These are phyloP conservation scores for Beverwykella pulmonaria DNA, from an alignment of 495 filamentous ascomycete genomes.

Conservation along the genomic window DNA sequence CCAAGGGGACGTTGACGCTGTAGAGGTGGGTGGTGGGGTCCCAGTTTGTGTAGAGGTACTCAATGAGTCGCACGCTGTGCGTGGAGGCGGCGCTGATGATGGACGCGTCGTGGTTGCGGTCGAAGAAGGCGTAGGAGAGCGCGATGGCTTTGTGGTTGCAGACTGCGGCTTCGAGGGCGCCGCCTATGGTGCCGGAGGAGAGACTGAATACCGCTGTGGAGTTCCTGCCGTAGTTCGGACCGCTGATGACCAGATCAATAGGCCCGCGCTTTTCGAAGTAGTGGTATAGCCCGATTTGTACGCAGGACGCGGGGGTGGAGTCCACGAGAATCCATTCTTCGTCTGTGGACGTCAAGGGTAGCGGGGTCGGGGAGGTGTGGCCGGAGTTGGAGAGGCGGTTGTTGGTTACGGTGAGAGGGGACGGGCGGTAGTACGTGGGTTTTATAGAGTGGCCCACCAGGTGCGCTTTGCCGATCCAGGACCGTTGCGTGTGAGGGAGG, in stretches of 20 bases:
- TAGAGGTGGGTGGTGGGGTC: slow-evolving; percentile 75
- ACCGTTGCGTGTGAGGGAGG: slow-evolving; percentile 86
- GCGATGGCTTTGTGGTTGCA: slow-evolving; percentile 78
- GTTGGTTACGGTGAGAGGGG: slow-evolving; percentile 51
- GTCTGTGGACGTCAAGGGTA: slow-evolving; percentile 54
- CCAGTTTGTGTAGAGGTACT: slow-evolving; percentile 78
- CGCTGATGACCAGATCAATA: slow-evolving; percentile 83
- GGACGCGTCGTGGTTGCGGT: slow-evolving; percentile 72
- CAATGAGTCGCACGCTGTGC: slow-evolving; percentile 71
- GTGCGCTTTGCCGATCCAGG: slow-evolving; percentile 98
- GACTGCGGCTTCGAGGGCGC: slow-evolving; percentile 88
- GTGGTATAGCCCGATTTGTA: slow-evolving; percentile 85
- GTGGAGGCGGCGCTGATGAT: slow-evolving; percentile 74
- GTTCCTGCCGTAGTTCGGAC: slow-evolving; percentile 95
- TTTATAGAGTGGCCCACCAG: slow-evolving; percentile 82
- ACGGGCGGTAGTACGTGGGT: slow-evolving; percentile 83
- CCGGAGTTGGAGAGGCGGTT: slow-evolving; percentile 64
- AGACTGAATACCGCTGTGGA: slow-evolving; percentile 90
- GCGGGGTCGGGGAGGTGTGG: slow-evolving; percentile 60
- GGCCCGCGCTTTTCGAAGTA: slow-evolving; percentile 78
- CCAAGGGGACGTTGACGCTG: slow-evolving; percentile 81
- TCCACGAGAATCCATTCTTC: slow-evolving; percentile 96
- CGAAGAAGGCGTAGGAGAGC: slow-evolving; percentile 84
- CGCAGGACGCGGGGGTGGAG: slow-evolving; percentile 83
- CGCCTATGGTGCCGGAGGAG: slow-evolving; percentile 85